These are phyloP conservation scores for Pestalotiopsis fici DNA, from an alignment of 2,329 filamentous ascomycete species.

Conservation along the genomic window DNA sequence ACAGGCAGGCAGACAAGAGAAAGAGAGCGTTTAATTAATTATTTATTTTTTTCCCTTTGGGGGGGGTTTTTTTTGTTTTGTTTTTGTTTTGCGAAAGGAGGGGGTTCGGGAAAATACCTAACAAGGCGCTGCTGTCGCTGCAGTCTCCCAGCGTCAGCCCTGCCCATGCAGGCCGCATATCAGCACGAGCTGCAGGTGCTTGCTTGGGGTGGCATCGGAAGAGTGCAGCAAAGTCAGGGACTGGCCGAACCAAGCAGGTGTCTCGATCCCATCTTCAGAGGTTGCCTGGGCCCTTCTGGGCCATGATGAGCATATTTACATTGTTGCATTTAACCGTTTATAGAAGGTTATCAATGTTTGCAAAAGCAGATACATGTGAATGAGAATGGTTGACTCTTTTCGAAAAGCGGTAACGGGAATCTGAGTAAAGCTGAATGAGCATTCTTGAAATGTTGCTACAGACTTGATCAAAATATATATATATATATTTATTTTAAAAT, in stretches of 20 bases:
- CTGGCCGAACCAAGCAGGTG: slow-evolving; percentile 1
- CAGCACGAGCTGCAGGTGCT: slow-evolving; percentile 8
- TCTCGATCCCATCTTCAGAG: not conserved
- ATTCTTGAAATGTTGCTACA: no score
- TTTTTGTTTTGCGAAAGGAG: not conserved
- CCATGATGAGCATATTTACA: not conserved
- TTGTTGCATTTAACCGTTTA: not conserved
- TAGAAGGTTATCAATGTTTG: not conserved
- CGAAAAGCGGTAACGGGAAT: no score
- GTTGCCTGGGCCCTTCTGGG: not conserved
- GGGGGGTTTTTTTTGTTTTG: not conserved
- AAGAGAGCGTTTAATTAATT: no score
- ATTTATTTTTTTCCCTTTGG: no score
- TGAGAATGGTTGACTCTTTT: not conserved
- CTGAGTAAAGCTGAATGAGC: no score
- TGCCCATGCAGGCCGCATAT: slow-evolving; percentile 11
- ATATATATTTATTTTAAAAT: no score
- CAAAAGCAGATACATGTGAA: not conserved
- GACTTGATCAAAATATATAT: no score
- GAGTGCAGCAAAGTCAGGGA: not conserved
- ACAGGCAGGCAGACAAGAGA: no score
- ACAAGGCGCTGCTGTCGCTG: not conserved
- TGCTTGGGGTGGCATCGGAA: not conserved
- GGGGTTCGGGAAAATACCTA: not conserved
- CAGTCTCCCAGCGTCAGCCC: not conserved